Percentiles rank a stretch among this genome's conserved stretches.
These are phyloP conservation scores for Xylariaceae sp. DNA, from an alignment of 2,329 filamentous ascomycete species.

Conservation along the genomic window DNA sequence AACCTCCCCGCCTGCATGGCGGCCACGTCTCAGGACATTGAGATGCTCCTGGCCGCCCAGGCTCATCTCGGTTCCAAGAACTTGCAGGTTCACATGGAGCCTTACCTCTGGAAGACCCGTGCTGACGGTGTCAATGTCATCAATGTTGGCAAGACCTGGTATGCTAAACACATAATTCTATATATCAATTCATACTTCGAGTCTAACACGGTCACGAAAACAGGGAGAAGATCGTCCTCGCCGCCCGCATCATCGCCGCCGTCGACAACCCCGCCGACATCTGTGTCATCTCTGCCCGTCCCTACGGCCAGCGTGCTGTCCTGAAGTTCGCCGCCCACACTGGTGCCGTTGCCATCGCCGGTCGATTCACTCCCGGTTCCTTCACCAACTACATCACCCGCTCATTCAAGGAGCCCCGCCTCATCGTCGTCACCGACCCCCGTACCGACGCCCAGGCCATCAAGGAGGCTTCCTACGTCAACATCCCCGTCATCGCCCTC, in stretches of 20 bases:
- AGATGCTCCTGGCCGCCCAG: constrained; percentile 98
- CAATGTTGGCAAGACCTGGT: constrained; percentile 99
- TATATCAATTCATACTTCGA: constrained; percentile 23
- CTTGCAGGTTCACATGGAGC: constrained; percentile 98
- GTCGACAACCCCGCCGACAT: constrained; percentile 99
- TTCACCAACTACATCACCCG: constrained; percentile 99
- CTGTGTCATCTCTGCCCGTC: constrained; percentile 98
- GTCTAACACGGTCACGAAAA: constrained; percentile 13
- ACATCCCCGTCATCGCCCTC: constrained; percentile 99
- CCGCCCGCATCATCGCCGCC: constrained; percentile 96
- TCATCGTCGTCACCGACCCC: constrained; percentile 99
- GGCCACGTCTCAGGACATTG: constrained; percentile 96
- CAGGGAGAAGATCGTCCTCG: constrained; percentile 99
- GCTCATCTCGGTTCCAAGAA: constrained; percentile 98
- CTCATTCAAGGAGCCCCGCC: constrained; percentile 99
- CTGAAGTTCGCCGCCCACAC: constrained; percentile 99
- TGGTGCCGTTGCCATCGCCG: constrained; percentile 94
- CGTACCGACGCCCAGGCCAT: constrained; percentile 99
- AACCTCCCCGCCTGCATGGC: constrained; percentile 96
- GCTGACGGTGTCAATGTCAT: constrained; percentile 97
- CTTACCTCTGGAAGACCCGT: constrained; percentile 99
- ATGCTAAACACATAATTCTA: constrained; percentile 34
- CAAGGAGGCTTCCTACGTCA: constrained; percentile 99
- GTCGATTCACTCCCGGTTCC: constrained; percentile 99
- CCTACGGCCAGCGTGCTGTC: constrained; percentile 98